Evolutionary conservation across 768 basidiomycete genomes (phyloP), one percentile per base, ranked within the genome.

Genomic region (Leccinum rimulosum): DNA sequence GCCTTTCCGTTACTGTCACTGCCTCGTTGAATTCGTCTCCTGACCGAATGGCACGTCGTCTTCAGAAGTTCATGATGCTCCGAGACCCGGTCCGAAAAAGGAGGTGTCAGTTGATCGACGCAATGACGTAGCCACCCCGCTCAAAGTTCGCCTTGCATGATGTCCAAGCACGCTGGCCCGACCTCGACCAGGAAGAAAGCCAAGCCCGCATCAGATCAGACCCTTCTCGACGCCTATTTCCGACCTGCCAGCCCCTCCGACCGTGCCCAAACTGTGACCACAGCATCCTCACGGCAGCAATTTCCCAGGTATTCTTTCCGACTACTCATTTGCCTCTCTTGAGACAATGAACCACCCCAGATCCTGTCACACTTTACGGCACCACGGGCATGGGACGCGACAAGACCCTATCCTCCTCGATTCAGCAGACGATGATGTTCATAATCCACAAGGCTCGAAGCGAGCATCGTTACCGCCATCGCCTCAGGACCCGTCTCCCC

Each of bases 211-310:
- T 12, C 54, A 10, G 50, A 45, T 28, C 71, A 74, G 38, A 51
- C 61, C 22, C 28, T 66, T 40, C 59, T 73, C 7, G 65, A 72
- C 35, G 30, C 63, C 54, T 72, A 73, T 65, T 74, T 72, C 62
- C 67, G 69, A 47, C 10, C 54, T 0, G 17, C 36, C 15, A 33
- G 25, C 40, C 60, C 68, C 58, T 10, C 54, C 55, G 55, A 60
- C 48, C 57, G 65, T 45, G 5, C 19, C 17, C 40, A 10, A n/a
- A 43, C 40, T 45, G 61, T 49, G 52, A 30, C 58, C 22, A 54
- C 58, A 45, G 50, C 47, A n/a, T 48, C 55, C 14, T 65, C 64
- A 52, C 58, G 57, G 61, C 61, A 68, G 56, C 43, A 45, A 19
- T 57, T 56, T 63, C 66, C 38, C 58, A 61, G 56, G 22, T 40